Base-by-base conservation (phyloP, 1,139 yeast species). In the Entelexis sorbosivorans region DNA sequence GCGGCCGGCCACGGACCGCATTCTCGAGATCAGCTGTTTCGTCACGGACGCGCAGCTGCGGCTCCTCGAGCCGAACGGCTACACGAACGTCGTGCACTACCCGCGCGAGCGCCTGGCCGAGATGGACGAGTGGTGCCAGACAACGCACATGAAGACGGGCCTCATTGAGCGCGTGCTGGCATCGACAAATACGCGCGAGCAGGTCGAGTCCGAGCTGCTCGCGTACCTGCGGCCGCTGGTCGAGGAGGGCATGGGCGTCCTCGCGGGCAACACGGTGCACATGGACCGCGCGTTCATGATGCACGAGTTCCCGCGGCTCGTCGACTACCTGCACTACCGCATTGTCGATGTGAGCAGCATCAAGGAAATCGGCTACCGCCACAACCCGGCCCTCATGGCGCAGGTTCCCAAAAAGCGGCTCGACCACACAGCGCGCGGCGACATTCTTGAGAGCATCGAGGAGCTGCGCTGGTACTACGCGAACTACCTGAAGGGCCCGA, bases 191-290 rank as follows among this genome's bases (percentile, higher is more conserved):
- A 61, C 64, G 55, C 61, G 61, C 52, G 60, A 65, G 32, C 62
- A 75, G 43, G 96, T 86, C 1, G 82, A 87, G 58, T 52, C 59
- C 0, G 89, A 82, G 57, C 67, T 93, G 49, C 65, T 81, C 50
- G 71, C 64, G 5, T 91, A 86, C 63, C 69, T 93, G 46, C 66
- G 73, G 57, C 70, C 70, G 56, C 76, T 74, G 60, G 72, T 85
- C 13, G 76, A 78, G 1, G 73, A 70, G n/a, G 50, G 48, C 9
- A 68, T 71, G 17, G 71, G 76, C 8, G 67, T 91, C 0, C 68
- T 93, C 55, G 95, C 95, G 0, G 99, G 99, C 1, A 91, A 89
- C 62, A 77, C 95, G 0, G 79, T 93, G 26, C 96, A 93, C 65
- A 83, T 87, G 81, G 99, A 93, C 66, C 77, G 88, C 55, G 73